Conservation (phyloP, 192 early-diverging fungal genomes). For the Paraglomus brasilianum region DNA sequence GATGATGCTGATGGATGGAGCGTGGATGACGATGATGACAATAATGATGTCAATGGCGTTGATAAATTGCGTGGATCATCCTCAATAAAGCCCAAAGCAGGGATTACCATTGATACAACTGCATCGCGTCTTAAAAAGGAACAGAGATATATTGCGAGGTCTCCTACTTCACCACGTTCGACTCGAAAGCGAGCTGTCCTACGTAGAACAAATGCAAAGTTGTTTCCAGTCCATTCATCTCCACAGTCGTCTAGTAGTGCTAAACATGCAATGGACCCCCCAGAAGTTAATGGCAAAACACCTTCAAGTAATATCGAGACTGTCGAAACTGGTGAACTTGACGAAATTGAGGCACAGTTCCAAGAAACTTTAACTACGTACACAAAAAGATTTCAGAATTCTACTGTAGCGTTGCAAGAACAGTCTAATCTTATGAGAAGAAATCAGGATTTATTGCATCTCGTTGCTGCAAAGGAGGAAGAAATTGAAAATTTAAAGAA, state of each 20-base stretch:
- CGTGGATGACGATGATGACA: neutral
- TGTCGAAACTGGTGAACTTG: constrained; percentile 23
- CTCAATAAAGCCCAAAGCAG: neutral
- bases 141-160: constrained; percentile 20
- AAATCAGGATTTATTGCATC: constrained; percentile 27
- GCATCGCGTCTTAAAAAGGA: neutral
- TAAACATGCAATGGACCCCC: neutral
- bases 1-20: neutral
- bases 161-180: constrained; percentile 22
- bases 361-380: constrained; percentile 23
- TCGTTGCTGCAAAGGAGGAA: constrained; percentile 23
- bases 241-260: neutral
- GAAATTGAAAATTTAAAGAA: constrained; percentile 28
- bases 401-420: constrained; percentile 23
- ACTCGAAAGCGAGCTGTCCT: constrained; percentile 20
- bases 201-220: constrained; percentile 11
- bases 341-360: constrained; percentile 27
- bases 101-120: constrained; percentile 21
- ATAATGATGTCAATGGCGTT: neutral
- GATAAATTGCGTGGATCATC: neutral
- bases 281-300: no score
- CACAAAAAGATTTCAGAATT: constrained; percentile 28
- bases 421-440: constrained; percentile 21
- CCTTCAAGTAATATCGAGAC: neutral
- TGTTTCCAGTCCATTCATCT: constrained; percentile 7